A percentile compares a stretch with the other conserved stretches of the same genome.
These are phyloP conservation scores for Thinopyrum elongatum DNA, from an alignment of 176 grass and related monocot genomes.

Conservation along the genomic window DNA sequence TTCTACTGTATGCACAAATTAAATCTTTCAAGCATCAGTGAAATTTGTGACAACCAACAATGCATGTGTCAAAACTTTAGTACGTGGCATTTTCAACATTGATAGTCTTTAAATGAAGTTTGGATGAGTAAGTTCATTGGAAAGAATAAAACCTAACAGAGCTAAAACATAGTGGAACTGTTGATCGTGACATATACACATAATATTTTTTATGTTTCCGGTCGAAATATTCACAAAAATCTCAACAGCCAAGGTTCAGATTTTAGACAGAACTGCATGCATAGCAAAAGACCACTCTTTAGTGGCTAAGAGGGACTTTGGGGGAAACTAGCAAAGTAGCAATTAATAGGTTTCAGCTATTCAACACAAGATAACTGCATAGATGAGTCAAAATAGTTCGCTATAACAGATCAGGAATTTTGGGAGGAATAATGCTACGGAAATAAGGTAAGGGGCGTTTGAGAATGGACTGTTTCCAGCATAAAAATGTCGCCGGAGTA, in stretches of 20 bases:
- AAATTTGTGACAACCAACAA: background rate
- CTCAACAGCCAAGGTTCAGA: background rate
- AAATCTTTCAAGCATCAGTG: background rate
- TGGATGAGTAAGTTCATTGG: too few species aligned
- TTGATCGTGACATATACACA: background rate
- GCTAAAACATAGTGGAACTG: background rate
- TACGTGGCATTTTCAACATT: background rate
- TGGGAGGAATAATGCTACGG: background rate
- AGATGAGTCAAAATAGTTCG: background rate
- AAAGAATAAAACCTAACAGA: background rate
- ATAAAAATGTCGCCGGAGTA: background rate
- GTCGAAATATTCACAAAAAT: background rate
- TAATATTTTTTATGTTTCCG: background rate
- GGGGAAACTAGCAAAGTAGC: background rate
- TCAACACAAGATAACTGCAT: background rate
- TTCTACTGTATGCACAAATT: background rate
- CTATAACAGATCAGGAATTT: too few species aligned
- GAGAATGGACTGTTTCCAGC: background rate
- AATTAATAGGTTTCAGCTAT: background rate
- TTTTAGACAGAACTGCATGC: background rate
- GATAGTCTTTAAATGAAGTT: background rate
- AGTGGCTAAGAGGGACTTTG: background rate
- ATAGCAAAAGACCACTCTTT: background rate
- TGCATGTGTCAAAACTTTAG: background rate
- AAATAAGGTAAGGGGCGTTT: background rate